These are phyloP conservation scores for Xerocomus brunneocitrinus DNA, from an alignment of 768 basidiomycete species.

Conservation along the genomic window DNA sequence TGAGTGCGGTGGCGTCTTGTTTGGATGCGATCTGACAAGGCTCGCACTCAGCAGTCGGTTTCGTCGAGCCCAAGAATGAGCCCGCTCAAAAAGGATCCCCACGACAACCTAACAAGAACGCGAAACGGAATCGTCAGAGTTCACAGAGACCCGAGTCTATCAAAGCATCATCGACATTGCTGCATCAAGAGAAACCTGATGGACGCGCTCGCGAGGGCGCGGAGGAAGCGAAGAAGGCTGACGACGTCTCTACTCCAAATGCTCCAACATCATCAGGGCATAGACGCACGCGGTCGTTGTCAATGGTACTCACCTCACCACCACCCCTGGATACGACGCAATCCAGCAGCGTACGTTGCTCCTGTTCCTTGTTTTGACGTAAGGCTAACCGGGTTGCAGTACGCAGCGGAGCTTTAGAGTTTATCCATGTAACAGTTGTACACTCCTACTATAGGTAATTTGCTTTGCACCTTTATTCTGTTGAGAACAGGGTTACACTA, in stretches of 20 bases:
- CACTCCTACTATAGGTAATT: conserved; percentile 3
- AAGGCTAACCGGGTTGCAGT: conserved; percentile 11
- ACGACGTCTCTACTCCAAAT: not conserved
- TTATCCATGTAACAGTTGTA: conserved; percentile 1
- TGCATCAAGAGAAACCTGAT: not conserved
- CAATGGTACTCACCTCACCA: conserved; percentile 20
- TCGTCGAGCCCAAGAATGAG: conserved; percentile 12
- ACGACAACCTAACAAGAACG: not conserved
- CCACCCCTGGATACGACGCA: conserved; percentile 7
- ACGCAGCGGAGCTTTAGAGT: conserved; percentile 24
- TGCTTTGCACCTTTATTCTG: not conserved
- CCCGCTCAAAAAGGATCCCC: not conserved
- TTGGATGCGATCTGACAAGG: not conserved
- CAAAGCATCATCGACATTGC: conserved; percentile 3
- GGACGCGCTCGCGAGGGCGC: not conserved
- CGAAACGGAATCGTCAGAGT: conserved; percentile 7
- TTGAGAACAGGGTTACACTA: not conserved
- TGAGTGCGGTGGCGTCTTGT: conserved; percentile 8
- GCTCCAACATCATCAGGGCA: conserved; percentile 13
- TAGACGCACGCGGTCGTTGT: conserved; percentile 27
- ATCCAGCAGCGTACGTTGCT: conserved; percentile 13
- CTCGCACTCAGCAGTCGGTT: conserved; percentile 9
- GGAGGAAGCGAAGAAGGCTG: not conserved
- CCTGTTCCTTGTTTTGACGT: too few relatives aligned
- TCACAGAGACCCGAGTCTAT: conserved; percentile 5